Evolutionary conservation across 495 filamentous ascomycete genomes (phyloP).

Genomic region (Penicillium turbatum): DNA sequence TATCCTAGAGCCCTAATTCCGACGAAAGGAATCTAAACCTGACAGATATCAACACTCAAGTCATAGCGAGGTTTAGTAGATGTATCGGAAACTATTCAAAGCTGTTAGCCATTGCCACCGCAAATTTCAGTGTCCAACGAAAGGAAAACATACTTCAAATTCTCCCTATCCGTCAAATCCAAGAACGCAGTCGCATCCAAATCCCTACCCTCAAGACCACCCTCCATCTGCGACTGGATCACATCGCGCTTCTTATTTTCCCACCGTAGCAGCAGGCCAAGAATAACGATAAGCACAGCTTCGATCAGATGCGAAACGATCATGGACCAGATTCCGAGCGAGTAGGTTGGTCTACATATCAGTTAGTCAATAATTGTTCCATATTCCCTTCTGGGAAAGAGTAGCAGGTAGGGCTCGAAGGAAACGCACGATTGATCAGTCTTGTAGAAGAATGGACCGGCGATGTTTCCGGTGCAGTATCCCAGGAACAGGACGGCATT

Average conservation of each 20-base stretch:
- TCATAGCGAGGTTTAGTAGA: slow-evolving; percentile 22
- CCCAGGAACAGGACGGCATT: slow-evolving; percentile 55
- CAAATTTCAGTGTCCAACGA: not conserved
- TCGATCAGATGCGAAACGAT: slow-evolving; percentile 57
- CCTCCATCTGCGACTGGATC: slow-evolving; percentile 45
- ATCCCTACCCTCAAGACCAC: slow-evolving; percentile 47
- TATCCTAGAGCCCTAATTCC: not conserved
- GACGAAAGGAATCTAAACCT: not conserved
- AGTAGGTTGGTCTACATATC: slow-evolving; percentile 43
- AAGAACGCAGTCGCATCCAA: slow-evolving; percentile 54
- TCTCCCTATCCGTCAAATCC: slow-evolving; percentile 59
- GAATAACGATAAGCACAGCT: slow-evolving; percentile 41
- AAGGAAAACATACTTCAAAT: slow-evolving; percentile 43
- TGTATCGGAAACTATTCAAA: slow-evolving; percentile 32
- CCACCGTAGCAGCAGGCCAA: slow-evolving; percentile 47
- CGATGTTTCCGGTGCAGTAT: slow-evolving; percentile 51
- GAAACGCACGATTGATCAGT: slow-evolving; percentile 41
- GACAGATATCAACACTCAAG: not conserved
- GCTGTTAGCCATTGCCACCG: not conserved
- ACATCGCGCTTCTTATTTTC: slow-evolving; percentile 56
- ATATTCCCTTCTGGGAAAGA: no score
- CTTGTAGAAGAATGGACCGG: slow-evolving; percentile 61
- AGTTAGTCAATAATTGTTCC: no score
- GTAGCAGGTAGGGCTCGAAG: not conserved
- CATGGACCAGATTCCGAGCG: slow-evolving; percentile 59